Conservation (phyloP, 2,329 filamentous ascomycete genomes). For the Colletotrichum spaethianum region DNA sequence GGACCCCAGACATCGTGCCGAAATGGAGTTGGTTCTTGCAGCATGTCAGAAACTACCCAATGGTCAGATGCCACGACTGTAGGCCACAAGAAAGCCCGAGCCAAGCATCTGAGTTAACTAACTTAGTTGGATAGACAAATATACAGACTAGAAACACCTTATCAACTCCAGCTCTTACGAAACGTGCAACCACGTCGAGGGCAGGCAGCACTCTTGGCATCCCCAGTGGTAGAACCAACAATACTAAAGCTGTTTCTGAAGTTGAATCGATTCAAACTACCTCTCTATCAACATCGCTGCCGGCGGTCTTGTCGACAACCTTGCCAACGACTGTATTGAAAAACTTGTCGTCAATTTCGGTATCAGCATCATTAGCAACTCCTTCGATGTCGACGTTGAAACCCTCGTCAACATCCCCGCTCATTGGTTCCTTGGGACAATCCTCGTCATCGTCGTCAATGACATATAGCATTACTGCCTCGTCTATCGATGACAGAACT, state of each 20-base stretch:
- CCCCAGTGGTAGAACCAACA: background rate
- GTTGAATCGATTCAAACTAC: background rate
- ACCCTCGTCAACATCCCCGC: background rate
- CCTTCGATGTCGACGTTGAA: background rate
- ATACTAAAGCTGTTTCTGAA: background rate
- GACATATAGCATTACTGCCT: background rate
- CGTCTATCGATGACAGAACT: background rate
- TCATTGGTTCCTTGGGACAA: background rate
- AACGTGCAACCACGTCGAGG: no score
- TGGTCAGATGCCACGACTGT: background rate
- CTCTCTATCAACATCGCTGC: background rate
- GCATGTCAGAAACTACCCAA: fast-evolving
- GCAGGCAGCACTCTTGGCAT: background rate
- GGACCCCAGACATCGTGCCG: background rate
- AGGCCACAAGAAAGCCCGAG: background rate
- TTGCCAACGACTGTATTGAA: background rate
- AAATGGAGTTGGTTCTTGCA: background rate
- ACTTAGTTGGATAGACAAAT: background rate
- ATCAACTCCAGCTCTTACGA: background rate
- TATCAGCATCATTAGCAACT: background rate
- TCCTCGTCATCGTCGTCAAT: background rate
- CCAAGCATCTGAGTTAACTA: background rate
- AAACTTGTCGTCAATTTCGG: no score
- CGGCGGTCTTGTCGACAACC: background rate
- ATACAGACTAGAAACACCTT: background rate